Evolutionary conservation across 352 stramenopile genomes (phyloP).

Genomic region (Globisporangium splendens): DNA sequence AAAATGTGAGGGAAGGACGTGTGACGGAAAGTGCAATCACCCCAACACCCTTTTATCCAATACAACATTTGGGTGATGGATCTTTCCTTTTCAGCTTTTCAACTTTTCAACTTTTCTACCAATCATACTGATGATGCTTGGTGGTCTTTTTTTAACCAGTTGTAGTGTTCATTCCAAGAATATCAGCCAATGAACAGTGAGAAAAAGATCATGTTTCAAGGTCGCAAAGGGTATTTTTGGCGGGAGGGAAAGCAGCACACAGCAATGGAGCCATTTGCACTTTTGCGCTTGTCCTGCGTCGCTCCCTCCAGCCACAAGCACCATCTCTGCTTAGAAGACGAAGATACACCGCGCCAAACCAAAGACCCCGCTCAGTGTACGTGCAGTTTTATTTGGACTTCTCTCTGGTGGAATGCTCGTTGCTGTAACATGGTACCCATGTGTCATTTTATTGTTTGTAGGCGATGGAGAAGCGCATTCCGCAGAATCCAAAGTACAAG

Average conservation of each 20-base stretch:
- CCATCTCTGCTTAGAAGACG: neutral
- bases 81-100: too few relatives aligned
- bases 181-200: too few relatives aligned
- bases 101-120: too few relatives aligned
- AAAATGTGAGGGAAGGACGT: neutral
- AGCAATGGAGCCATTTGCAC: too few relatives aligned
- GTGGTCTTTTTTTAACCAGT: too few relatives aligned
- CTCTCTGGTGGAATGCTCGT: too few relatives aligned
- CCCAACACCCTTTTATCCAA: neutral
- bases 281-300: neutral
- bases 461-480: conserved; percentile 80
- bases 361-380: conserved; percentile 57
- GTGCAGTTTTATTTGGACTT: neutral
- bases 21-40: neutral
- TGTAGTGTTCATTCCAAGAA: too few relatives aligned
- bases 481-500: conserved; percentile 73
- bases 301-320: conserved; percentile 6
- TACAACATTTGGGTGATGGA: neutral
- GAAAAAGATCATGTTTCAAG: too few relatives aligned
- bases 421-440: too few relatives aligned
- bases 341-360: conserved; percentile 62
- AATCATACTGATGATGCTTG: too few relatives aligned
- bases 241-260: too few relatives aligned
- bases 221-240: too few relatives aligned
- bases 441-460: conserved; percentile 9